Evolutionary conservation across 1,284 basidiomycete genomes (phyloP).

Genomic region (Sporisorium scitamineum): DNA sequence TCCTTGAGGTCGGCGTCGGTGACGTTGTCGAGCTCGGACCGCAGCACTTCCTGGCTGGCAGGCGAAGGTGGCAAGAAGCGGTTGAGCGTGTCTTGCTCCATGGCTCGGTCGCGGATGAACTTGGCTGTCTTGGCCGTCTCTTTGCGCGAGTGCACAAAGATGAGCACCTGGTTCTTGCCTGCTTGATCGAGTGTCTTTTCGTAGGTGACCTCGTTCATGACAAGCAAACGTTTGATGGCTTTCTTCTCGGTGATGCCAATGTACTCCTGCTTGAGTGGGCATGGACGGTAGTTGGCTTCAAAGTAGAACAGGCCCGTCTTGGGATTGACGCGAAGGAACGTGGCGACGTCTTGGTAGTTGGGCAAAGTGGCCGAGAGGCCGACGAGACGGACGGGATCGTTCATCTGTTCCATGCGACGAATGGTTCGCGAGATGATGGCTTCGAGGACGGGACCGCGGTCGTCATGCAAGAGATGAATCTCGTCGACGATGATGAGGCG

Average conservation of each 20-base stretch:
- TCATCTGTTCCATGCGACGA: slow-evolving; percentile 84
- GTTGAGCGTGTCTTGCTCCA: slow-evolving; percentile 95
- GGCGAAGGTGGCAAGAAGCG: slow-evolving; percentile 78
- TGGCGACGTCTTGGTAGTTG: slow-evolving; percentile 98
- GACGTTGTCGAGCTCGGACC: slow-evolving; percentile 81
- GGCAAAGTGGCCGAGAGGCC: slow-evolving; percentile 96
- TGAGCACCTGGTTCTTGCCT: slow-evolving; percentile 73
- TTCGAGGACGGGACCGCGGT: slow-evolving; percentile 97
- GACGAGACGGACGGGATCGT: slow-evolving; percentile 89
- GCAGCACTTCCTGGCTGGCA: slow-evolving; percentile 61
- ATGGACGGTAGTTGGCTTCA: slow-evolving; percentile 89
- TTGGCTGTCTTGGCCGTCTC: slow-evolving; percentile 97
- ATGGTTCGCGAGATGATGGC: slow-evolving; percentile 91
- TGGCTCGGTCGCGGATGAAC: slow-evolving; percentile 92
- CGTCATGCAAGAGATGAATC: slow-evolving; percentile 96
- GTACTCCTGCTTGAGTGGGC: slow-evolving; percentile 95
- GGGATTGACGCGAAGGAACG: slow-evolving; percentile 94
- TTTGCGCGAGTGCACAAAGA: slow-evolving; percentile 98
- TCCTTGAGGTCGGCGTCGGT: slow-evolving; percentile 88
- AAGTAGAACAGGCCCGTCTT: slow-evolving; percentile 96
- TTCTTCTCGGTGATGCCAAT: slow-evolving; percentile 99
- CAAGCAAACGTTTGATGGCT: slow-evolving; percentile 96
- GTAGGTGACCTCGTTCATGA: slow-evolving; percentile 99
- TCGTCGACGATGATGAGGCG: slow-evolving; percentile 98
- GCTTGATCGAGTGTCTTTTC: slow-evolving; percentile 77